Conservation (phyloP, 1,139 yeast species). For the Taiozyma onychis region DNA sequence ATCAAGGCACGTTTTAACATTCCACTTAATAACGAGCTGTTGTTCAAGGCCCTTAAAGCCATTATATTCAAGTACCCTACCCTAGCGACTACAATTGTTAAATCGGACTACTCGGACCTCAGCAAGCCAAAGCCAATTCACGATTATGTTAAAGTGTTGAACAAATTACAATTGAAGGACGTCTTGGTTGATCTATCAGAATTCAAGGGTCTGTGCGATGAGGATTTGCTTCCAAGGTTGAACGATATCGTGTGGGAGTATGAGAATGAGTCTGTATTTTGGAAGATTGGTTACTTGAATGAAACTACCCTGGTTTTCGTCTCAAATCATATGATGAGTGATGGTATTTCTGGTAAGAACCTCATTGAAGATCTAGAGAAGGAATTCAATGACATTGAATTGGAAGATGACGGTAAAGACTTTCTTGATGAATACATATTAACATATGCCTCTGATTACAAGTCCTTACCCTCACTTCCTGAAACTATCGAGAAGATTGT, state of each 20-base stretch:
- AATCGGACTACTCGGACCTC: slow-evolving; percentile 15
- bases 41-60: slow-evolving; percentile 7
- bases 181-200: slow-evolving; percentile 6
- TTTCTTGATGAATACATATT: slow-evolving; percentile 1
- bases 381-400: slow-evolving; percentile 3
- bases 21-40: slow-evolving; percentile 2
- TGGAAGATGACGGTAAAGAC: not conserved
- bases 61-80: slow-evolving; percentile 16
- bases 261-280: slow-evolving; percentile 11
- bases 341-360: slow-evolving; percentile 15
- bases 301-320: slow-evolving; percentile 13
- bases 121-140: slow-evolving; percentile 12
- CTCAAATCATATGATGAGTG: slow-evolving; percentile 18
- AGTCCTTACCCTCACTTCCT: slow-evolving; percentile 10
- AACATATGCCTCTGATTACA: slow-evolving; percentile 7
- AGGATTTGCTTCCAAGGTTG: slow-evolving; percentile 6
- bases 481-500: slow-evolving; percentile 11
- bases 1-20: slow-evolving; percentile 12
- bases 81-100: slow-evolving; percentile 10
- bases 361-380: slow-evolving; percentile 11
- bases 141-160: slow-evolving; percentile 16
- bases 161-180: slow-evolving; percentile 10
- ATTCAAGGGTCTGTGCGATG: not conserved
- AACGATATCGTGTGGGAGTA: slow-evolving; percentile 14
- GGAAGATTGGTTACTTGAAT: slow-evolving; percentile 15